A percentile compares a stretch with the other conserved stretches of the same genome.
Conservation (phyloP, 31 red algal genomes). For the Odonthalia washingtoniensis region DNA sequence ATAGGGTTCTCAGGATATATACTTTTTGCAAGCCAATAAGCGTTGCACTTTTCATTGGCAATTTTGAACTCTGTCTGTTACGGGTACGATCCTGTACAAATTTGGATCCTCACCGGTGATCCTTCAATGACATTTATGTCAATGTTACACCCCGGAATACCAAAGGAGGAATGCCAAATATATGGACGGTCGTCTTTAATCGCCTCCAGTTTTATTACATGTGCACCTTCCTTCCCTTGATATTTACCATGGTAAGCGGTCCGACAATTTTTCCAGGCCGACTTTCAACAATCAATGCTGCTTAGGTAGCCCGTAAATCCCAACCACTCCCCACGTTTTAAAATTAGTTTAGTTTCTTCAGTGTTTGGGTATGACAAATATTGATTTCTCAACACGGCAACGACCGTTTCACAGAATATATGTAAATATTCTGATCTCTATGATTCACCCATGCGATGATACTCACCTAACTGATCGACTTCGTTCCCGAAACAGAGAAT, state of each 20-base stretch:
- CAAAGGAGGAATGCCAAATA: constrained; percentile 51
- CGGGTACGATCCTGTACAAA: neutral
- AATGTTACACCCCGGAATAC: constrained; percentile 36
- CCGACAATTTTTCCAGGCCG: constrained; percentile 23
- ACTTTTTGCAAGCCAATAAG: constrained; percentile 28
- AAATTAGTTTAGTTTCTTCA: neutral
- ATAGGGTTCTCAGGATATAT: constrained; percentile 19
- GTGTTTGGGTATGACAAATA: neutral
- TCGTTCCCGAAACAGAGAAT: constrained; percentile 10
- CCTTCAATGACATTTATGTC: constrained; percentile 34
- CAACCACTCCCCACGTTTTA: neutral
- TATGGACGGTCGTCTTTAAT: constrained; percentile 32
- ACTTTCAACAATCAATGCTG: constrained; percentile 27
- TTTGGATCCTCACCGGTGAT: neutral
- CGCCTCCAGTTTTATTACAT: constrained; percentile 21
- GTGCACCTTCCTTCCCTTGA: constrained; percentile 42
- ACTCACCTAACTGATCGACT: constrained; percentile 22
- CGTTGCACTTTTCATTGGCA: neutral
- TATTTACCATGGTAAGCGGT: constrained; percentile 27
- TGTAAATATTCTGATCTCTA: neutral
- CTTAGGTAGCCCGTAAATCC: constrained; percentile 29
- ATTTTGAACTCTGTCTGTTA: neutral
- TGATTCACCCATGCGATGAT: neutral
- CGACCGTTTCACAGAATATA: neutral
- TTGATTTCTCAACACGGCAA: neutral